Evolutionary conservation across 352 stramenopile species (phyloP).

Genomic region (Phytophthora capsici): DNA sequence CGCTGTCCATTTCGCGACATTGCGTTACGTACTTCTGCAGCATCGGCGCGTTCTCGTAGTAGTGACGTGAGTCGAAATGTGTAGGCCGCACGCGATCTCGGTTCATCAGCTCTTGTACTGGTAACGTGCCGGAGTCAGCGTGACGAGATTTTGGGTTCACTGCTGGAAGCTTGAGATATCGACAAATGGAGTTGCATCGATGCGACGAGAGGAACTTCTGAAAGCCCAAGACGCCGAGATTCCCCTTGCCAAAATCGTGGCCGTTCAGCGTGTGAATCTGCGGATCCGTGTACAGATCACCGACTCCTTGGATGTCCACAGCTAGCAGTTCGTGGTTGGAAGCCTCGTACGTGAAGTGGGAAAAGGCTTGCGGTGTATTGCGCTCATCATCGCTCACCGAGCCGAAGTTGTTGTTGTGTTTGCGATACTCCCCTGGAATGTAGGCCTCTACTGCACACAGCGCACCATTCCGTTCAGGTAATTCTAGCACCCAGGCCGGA

Average conservation of each 20-base stretch:
- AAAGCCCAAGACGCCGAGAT: slow-evolving; percentile 83
- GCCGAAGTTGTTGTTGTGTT: slow-evolving; percentile 91
- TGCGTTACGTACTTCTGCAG: slow-evolving; percentile 87
- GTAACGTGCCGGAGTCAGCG: slow-evolving; percentile 75
- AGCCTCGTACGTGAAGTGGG: slow-evolving; percentile 94
- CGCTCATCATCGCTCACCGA: slow-evolving; percentile 86
- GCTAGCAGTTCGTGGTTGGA: slow-evolving; percentile 92
- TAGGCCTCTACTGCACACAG: slow-evolving; percentile 84
- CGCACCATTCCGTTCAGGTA: slow-evolving; percentile 71
- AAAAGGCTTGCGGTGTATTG: slow-evolving; percentile 92
- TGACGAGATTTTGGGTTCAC: slow-evolving; percentile 85
- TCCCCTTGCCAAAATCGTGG: slow-evolving; percentile 89
- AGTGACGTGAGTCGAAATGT: slow-evolving; percentile 86
- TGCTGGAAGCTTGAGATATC: slow-evolving; percentile 82
- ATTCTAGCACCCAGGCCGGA: slow-evolving; percentile 82
- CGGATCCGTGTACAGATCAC: slow-evolving; percentile 96
- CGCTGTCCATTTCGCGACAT: slow-evolving; percentile 55
- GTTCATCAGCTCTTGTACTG: slow-evolving; percentile 86
- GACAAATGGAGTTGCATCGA: slow-evolving; percentile 90
- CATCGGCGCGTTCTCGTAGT: slow-evolving; percentile 88
- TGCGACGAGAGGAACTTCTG: slow-evolving; percentile 90
- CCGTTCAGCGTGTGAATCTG: slow-evolving; percentile 91
- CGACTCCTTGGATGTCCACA: slow-evolving; percentile 95
- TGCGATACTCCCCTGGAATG: slow-evolving; percentile 85
- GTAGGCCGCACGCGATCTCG: slow-evolving; percentile 67